Evolutionary conservation across 1,284 basidiomycete species (phyloP), one percentile per base, ranked within the genome.

Genomic region (Chiua sp.): DNA sequence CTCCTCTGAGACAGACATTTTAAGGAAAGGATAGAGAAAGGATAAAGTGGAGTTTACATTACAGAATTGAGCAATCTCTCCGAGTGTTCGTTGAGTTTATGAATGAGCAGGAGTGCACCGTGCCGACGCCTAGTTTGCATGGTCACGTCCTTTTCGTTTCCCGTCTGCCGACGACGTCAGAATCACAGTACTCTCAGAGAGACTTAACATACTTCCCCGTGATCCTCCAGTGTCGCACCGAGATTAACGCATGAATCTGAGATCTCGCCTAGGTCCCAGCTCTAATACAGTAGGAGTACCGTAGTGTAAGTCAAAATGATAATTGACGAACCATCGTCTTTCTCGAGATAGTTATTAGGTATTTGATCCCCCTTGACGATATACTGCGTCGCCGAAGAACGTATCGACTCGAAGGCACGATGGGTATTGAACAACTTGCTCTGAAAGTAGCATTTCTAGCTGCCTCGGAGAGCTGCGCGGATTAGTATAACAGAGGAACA

Each of bases 61-160:
- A 89, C 87, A 49, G 90, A 85, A 59, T 91, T 91, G 32, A 98
- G 80, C 18, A 98, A 78, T 64, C 94, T 82, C 68, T 96, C 93
- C 0, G 94, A 97, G 75, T 99, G 98, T 70, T 98, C 94, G 71
- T 99, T 99, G 79, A 99, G 99, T 68, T 97, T 91, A 47, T 98
- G 85, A 68, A 99, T 98, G 37, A 99, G 83, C 0, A 98, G 98
- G 44, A 99, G 76, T 22, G 92, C 91, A 26, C 89, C 90, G 53
- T 90, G 83, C 73, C 98, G 92, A 66, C 90, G 87, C 10, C 98
- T 98, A 7, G 96, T 89, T 71, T 95, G 92, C 98, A 99, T 99
- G 0, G 98, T 98, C 50, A 93, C 77, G 71, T 99, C 98, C 72
- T 86, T 88, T 62, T 89, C 84, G 65, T 95, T 97, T 7, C 94